Evolutionary conservation across 2,329 filamentous ascomycete species (phyloP).

Genomic region (Talaromyces sp.): DNA sequence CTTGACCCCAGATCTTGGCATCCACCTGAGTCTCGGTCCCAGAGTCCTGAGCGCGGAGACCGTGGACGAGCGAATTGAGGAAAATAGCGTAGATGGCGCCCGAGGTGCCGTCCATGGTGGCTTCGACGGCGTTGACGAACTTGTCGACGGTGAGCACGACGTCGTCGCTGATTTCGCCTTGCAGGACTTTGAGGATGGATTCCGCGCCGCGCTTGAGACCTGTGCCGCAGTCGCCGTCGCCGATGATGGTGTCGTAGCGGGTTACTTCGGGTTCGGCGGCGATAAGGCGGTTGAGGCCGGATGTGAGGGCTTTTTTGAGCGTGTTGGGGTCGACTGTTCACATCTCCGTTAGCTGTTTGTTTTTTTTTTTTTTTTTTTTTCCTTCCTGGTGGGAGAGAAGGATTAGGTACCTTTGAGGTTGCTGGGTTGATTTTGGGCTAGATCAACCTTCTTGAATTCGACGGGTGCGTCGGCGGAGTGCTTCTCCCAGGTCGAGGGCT

Average conservation of each 20-base stretch:
- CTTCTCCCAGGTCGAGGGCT: slow-evolving; percentile 56
- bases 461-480: slow-evolving; percentile 39
- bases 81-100: slow-evolving; percentile 85
- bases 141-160: slow-evolving; percentile 57
- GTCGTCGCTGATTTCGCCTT: slow-evolving; percentile 48
- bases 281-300: slow-evolving; percentile 58
- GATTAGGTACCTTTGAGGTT: slow-evolving; percentile 49
- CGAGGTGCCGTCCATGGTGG: slow-evolving; percentile 69
- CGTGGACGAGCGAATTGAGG: slow-evolving; percentile 75
- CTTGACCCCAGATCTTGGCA: slow-evolving; percentile 58
- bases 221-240: slow-evolving; percentile 86
- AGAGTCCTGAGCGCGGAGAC: slow-evolving; percentile 54
- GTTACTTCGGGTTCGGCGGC: slow-evolving; percentile 63
- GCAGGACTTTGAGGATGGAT: slow-evolving; percentile 47
- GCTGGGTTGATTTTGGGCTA: slow-evolving; percentile 48
- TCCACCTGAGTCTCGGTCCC: slow-evolving; percentile 44
- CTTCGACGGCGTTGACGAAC: slow-evolving; percentile 63
- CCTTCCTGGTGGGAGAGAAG: background rate
- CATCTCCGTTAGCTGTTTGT: background rate
- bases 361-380: background rate
- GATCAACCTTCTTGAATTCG: slow-evolving; percentile 39
- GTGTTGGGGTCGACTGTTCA: slow-evolving; percentile 44
- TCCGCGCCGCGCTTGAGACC: slow-evolving; percentile 84
- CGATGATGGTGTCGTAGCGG: slow-evolving; percentile 72
- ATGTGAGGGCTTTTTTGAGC: slow-evolving; percentile 53